Conservation (phyloP, 2,329 filamentous ascomycete genomes). For the Stemphylium vesicarium region DNA sequence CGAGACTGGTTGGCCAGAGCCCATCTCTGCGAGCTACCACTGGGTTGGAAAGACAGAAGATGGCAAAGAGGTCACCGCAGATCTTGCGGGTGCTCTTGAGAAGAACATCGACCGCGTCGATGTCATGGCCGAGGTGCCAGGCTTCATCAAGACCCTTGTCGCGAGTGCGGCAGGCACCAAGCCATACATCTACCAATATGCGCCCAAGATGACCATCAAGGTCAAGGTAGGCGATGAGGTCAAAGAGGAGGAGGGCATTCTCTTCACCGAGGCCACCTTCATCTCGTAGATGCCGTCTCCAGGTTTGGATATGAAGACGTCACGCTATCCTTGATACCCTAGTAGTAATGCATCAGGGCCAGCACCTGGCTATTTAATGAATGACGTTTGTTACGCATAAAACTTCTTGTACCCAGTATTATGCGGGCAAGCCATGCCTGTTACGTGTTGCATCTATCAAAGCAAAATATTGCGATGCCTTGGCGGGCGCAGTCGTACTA, state of each 20-base stretch:
- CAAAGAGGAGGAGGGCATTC: constrained; percentile 74
- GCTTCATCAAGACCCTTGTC: constrained; percentile 93
- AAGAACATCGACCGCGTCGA: constrained; percentile 81
- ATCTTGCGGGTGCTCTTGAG: constrained; percentile 72
- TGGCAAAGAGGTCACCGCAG: constrained; percentile 72
- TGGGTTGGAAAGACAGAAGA: constrained; percentile 83
- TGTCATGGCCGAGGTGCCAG: constrained; percentile 95
- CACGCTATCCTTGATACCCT: constrained; percentile 30
- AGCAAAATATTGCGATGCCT: neutral
- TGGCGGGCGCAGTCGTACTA: neutral
- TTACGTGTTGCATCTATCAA: neutral
- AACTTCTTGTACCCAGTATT: neutral
- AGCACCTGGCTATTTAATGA: constrained; percentile 46
- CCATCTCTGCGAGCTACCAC: constrained; percentile 72
- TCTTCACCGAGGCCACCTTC: constrained; percentile 95
- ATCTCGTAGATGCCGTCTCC: constrained; percentile 66
- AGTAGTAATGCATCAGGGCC: constrained; percentile 45
- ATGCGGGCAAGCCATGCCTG: neutral
- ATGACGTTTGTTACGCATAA: constrained; percentile 11
- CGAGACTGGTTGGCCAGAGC: constrained; percentile 89
- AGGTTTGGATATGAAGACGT: constrained; percentile 23
- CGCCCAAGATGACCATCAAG: constrained; percentile 76
- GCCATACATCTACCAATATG: constrained; percentile 97
- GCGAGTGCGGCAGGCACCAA: constrained; percentile 87
- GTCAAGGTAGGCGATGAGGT: constrained; percentile 84